These are phyloP conservation scores for Albophoma yamanashiensis DNA, from an alignment of 2,329 filamentous ascomycete genomes.

Conservation along the genomic window DNA sequence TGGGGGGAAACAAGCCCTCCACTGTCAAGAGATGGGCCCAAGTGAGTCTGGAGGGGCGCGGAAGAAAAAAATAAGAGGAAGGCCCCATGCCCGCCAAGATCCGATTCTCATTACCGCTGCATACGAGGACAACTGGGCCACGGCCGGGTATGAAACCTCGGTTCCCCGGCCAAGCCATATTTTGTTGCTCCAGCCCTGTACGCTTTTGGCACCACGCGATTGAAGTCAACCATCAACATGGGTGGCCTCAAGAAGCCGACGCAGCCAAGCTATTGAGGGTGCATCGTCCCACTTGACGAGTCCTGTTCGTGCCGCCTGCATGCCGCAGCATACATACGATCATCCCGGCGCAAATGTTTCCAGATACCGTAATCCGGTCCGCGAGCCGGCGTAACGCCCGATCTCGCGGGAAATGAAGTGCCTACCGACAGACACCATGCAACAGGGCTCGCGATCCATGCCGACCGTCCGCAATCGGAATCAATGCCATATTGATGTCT, in stretches of 20 bases:
- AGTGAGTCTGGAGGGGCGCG: background rate
- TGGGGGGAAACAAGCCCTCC: background rate
- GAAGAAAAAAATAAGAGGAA: background rate
- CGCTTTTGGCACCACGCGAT: background rate
- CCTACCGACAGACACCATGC: background rate
- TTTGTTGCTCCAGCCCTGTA: background rate
- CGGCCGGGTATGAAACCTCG: background rate
- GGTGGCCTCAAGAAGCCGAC: background rate
- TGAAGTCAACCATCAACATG: background rate
- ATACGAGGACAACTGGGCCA: background rate
- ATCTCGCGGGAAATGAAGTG: background rate
- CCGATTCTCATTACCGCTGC: background rate
- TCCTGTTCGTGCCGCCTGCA: background rate
- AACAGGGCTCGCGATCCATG: background rate
- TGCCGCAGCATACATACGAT: background rate
- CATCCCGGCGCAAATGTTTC: background rate
- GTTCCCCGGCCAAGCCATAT: background rate
- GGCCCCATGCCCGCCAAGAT: background rate
- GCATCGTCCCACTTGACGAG: constrained; percentile 2
- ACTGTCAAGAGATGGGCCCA: background rate
- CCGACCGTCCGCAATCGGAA: background rate
- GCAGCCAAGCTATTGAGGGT: background rate
- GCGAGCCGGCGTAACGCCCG: background rate
- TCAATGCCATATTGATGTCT: background rate
- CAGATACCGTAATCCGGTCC: background rate